These are phyloP conservation scores for Kernera saxatilis DNA, from an alignment of 345 rosid genomes.

Conservation along the genomic window DNA sequence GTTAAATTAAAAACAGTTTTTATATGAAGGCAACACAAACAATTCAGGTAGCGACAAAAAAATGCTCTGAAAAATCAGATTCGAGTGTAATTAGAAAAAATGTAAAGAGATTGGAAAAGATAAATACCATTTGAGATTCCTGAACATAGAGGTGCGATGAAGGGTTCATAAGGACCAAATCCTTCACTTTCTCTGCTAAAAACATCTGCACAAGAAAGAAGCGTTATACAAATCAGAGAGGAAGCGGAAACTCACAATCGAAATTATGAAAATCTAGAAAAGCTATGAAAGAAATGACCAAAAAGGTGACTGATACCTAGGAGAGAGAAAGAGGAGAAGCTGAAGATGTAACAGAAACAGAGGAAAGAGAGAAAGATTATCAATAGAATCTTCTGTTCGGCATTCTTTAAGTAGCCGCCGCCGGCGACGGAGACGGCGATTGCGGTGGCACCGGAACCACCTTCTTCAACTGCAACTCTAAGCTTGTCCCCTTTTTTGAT, in stretches of 20 bases:
- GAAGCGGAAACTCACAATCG: neutral
- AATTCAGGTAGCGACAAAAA: neutral
- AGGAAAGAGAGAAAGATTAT: neutral
- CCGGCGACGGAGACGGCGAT: neutral
- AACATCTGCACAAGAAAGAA: neutral
- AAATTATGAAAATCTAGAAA: neutral
- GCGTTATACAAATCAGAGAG: neutral
- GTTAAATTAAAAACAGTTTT: neutral
- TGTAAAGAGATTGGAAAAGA: neutral
- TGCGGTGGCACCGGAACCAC: neutral
- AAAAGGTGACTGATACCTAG: neutral
- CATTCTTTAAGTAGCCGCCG: neutral
- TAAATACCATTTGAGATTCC: constrained; percentile 18
- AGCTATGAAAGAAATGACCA: neutral
- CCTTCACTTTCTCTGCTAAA: constrained; percentile 4
- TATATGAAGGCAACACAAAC: neutral
- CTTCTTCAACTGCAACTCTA: neutral
- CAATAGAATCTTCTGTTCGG: neutral
- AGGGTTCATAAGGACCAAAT: neutral
- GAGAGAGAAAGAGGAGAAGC: constrained; percentile 23
- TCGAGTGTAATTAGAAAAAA: neutral
- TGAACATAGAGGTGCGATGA: constrained; percentile 27
- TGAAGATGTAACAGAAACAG: constrained; percentile 23
- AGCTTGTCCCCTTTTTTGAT: neutral
- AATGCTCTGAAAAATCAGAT: neutral